phyloP scores from a whole-genome alignment of 2,329 filamentous ascomycete species.

The Aspergillus viridinutans region DNA sequence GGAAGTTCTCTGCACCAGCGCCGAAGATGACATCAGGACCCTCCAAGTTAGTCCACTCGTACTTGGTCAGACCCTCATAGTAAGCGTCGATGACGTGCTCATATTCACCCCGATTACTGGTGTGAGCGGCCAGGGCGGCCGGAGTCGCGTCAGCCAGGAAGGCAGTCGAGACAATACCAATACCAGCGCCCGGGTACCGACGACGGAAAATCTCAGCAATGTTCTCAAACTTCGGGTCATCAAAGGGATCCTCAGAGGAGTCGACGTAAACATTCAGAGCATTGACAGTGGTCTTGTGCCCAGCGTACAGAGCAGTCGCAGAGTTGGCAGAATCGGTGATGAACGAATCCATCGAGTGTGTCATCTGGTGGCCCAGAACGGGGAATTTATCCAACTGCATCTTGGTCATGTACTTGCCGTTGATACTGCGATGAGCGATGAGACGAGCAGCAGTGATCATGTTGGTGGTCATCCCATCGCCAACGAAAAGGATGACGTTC shows the following conservation, averaged over 20 bases:
- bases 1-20: slow-evolving; percentile 77
- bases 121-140: slow-evolving; percentile 69
- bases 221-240: slow-evolving; percentile 83
- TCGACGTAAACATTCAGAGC: slow-evolving; percentile 78
- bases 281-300: slow-evolving; percentile 80
- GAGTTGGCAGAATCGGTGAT: slow-evolving; percentile 87
- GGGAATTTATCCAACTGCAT: slow-evolving; percentile 81
- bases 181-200: slow-evolving; percentile 55
- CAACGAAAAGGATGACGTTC: slow-evolving; percentile 83
- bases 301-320: slow-evolving; percentile 73
- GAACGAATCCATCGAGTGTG: slow-evolving; percentile 77
- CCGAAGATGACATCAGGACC: slow-evolving; percentile 81
- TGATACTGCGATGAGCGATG: slow-evolving; percentile 76
- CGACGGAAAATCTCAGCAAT: slow-evolving; percentile 69
- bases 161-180: slow-evolving; percentile 72
- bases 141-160: slow-evolving; percentile 73
- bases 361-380: slow-evolving; percentile 84
- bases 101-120: slow-evolving; percentile 64
- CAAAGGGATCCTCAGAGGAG: slow-evolving; percentile 66
- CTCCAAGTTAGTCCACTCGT: slow-evolving; percentile 70
- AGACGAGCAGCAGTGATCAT: slow-evolving; percentile 64
- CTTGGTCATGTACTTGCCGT: slow-evolving; percentile 73
- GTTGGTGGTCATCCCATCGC: slow-evolving; percentile 57
- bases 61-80: slow-evolving; percentile 71
- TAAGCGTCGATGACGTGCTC: slow-evolving; percentile 71